phyloP scores from a whole-genome alignment of 768 basidiomycete genomes.

The Russula olivacea region DNA sequence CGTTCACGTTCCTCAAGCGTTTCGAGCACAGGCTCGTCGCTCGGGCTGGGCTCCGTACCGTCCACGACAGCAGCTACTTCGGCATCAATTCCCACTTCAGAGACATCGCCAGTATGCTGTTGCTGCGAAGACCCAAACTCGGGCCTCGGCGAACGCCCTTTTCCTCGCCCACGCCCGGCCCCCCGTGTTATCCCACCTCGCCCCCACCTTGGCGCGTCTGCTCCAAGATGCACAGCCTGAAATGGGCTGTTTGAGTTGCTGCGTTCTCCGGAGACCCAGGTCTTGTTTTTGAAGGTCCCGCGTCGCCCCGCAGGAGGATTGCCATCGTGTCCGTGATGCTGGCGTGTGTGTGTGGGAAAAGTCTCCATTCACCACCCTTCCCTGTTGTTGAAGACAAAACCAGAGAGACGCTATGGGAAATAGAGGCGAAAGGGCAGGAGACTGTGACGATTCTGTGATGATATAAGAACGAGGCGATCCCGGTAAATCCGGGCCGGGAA shows the following conservation, averaged over 20 bases:
- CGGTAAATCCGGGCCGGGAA: too few species aligned
- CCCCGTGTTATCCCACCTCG: slow-evolving; percentile 47
- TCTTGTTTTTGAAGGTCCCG: slow-evolving; percentile 24
- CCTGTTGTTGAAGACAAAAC: too few species aligned
- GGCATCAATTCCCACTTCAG: too few species aligned
- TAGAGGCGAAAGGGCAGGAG: background rate
- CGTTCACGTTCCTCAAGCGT: slow-evolving; percentile 58
- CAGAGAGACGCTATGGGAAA: too few species aligned
- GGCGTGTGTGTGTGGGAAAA: slow-evolving; percentile 6
- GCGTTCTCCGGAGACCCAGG: slow-evolving; percentile 19
- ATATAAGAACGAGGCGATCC: too few species aligned
- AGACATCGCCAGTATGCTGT: slow-evolving; percentile 24
- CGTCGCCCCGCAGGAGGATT: slow-evolving; percentile 6
- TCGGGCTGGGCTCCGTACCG: slow-evolving; percentile 31
- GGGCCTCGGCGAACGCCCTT: slow-evolving; percentile 36
- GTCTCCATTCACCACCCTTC: slow-evolving; percentile 7
- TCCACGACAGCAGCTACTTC: slow-evolving; percentile 31
- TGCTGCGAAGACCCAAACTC: slow-evolving; percentile 11
- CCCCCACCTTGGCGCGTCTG: slow-evolving; percentile 56
- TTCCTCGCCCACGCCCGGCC: slow-evolving; percentile 37
- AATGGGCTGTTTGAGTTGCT: slow-evolving; percentile 12
- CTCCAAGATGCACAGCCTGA: slow-evolving; percentile 20
- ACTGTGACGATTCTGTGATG: too few species aligned
- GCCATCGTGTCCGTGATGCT: slow-evolving; percentile 14
- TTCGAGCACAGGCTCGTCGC: slow-evolving; percentile 44